Evolutionary conservation across 2,329 filamentous ascomycete species (phyloP), one percentile per base, ranked within the genome.

Genomic region (Trichoderma harzianum): DNA sequence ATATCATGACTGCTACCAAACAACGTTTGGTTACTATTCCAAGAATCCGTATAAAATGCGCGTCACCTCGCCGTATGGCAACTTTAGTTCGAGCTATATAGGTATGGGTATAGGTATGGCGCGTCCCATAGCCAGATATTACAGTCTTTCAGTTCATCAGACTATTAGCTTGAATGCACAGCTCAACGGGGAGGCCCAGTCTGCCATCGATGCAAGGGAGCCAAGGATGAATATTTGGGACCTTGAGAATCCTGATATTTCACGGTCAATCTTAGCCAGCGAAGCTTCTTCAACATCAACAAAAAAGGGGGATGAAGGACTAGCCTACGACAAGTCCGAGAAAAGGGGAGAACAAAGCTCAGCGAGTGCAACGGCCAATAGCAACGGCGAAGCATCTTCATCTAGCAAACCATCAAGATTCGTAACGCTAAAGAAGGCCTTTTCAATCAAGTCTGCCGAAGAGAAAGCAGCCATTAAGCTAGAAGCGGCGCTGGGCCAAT

Each of bases 381-480:
- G 30, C 28, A 36, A 34, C 57, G 18, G 57, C 57, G 57, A 60
- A 60, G 30, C 57, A 36, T 60, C 57, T 60, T 60, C 57, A 60
- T 60, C 30, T 10, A 60, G 28, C 57, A 60, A 60, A 60, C 30
- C 72, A 64, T 81, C 79, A 10, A 79, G 76, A 58, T 74, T 82
- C 36, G 71, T 77, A 28, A 76, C 76, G 47, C 79, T 84, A 64
- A 80, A 79, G 57, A 81, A 81, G 64, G 79, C 81, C 6, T 73
- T 85, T n/a, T 80, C 78, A 7, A 79, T 84, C 73, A 82, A 79
- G 70, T 70, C 67, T 76, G 80, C 78, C 1, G 80, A 81, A 34
- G 78, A 83, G 74, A 80, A 78, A 51, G 57, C 57, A 34, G 57
- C 57, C 57, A 60, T 60, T 24, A 60, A 60, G 57, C 57, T 60